Evolutionary conservation across 2,329 filamentous ascomycete species (phyloP).

Genomic region (Colletotrichum neosansevieriae): DNA sequence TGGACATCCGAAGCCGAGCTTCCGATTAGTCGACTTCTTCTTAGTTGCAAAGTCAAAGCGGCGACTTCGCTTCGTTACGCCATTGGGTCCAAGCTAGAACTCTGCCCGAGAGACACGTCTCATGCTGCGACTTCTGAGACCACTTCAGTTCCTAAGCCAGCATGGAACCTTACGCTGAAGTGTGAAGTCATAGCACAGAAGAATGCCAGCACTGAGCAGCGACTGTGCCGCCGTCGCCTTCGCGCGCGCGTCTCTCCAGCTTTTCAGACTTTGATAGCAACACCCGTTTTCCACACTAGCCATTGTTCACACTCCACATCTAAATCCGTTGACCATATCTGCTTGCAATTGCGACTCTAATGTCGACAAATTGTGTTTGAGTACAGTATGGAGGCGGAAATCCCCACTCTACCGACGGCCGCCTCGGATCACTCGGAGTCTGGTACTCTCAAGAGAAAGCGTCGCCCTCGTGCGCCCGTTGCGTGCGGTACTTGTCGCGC

Average conservation of each 20-base stretch:
- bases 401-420: constrained; percentile 4
- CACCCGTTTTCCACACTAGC: background rate
- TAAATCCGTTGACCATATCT: background rate
- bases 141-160: background rate
- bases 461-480: constrained; percentile 31
- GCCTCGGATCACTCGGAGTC: constrained; percentile 25
- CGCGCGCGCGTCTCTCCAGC: background rate
- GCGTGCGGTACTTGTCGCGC: constrained; percentile 38
- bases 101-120: constrained; percentile 14
- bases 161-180: constrained; percentile 3
- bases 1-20: background rate
- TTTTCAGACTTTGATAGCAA: background rate
- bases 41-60: constrained; percentile 11
- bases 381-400: constrained; percentile 27
- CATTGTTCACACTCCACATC: background rate
- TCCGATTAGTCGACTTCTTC: constrained; percentile 11
- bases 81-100: constrained; percentile 7
- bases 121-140: constrained; percentile 10
- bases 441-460: constrained; percentile 33
- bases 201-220: background rate
- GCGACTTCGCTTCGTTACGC: constrained; percentile 1
- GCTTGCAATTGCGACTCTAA: background rate
- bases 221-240: background rate
- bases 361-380: background rate
- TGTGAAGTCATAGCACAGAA: background rate